These are phyloP conservation scores for Tuber umbilicatum DNA, from an alignment of 495 filamentous ascomycete species.

Conservation along the genomic window DNA sequence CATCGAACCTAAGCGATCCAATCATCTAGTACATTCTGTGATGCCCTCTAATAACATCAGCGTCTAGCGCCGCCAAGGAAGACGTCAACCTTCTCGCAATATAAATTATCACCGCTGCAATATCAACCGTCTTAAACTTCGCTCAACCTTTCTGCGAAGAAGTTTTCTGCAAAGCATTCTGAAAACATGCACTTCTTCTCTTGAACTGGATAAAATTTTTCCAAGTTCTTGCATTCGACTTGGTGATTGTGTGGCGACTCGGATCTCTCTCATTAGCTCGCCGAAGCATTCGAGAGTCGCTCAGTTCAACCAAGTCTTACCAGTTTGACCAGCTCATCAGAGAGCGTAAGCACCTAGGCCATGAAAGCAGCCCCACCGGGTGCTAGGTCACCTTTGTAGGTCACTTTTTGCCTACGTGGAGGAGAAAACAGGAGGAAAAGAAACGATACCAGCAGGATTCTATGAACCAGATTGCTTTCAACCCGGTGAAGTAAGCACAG, in stretches of 20 bases:
- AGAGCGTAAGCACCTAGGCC: background rate
- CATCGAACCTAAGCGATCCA: background rate
- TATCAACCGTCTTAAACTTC: background rate
- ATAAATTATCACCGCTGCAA: too few species aligned
- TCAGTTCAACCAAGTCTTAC: background rate
- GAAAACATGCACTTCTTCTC: background rate
- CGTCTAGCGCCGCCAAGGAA: background rate
- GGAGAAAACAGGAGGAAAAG: background rate
- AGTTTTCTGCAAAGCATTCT: background rate
- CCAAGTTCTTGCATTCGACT: background rate
- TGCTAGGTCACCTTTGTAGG: background rate
- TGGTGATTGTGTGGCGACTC: background rate
- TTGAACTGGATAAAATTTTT: background rate
- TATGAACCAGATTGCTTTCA: background rate
- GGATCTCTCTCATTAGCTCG: background rate
- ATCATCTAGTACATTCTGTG: background rate
- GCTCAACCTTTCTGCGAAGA: too few species aligned
- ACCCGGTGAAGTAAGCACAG: background rate
- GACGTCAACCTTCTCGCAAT: too few species aligned
- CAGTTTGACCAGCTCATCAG: background rate
- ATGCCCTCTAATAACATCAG: background rate
- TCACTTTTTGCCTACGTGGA: background rate
- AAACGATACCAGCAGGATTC: background rate
- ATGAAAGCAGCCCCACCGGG: background rate
- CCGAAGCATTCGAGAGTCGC: background rate